Evolutionary conservation across 176 grass and related monocot species (phyloP).

Genomic region (Cenchrus americanus): DNA sequence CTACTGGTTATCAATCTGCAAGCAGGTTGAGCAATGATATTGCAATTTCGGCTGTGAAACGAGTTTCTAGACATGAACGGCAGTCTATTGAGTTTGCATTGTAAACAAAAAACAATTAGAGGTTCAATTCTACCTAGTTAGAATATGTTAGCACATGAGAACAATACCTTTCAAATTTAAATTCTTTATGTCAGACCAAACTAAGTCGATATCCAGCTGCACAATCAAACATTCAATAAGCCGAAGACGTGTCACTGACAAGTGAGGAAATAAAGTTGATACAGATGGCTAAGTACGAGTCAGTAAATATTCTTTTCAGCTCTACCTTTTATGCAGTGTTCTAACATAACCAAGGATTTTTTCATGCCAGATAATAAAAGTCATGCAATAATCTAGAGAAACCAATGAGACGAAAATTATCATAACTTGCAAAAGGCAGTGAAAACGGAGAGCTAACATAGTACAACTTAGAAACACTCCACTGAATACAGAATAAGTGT

Average conservation of each 20-base stretch:
- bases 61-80: neutral
- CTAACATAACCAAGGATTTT: conserved; percentile 16
- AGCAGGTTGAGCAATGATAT: conserved; percentile 7
- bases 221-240: conserved; percentile 57
- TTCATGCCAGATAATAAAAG: neutral
- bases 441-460: neutral
- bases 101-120: conserved; percentile 2
- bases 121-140: neutral
- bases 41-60: neutral
- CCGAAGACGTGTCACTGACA: conserved; percentile 33
- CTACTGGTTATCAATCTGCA: neutral
- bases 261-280: neutral
- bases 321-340: neutral
- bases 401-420: neutral
- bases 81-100: neutral
- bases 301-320: conserved; percentile 15
- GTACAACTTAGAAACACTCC: neutral
- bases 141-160: conserved; percentile 2
- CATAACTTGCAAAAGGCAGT: neutral
- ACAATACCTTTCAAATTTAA: conserved; percentile 77
- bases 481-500: neutral
- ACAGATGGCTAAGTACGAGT: conserved; percentile 17
- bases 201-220: conserved; percentile 94
- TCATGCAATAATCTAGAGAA: neutral
- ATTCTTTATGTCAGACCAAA: conserved; percentile 84